Percentiles rank a stretch among this genome's conserved stretches.
Evolutionary conservation across 2,329 filamentous ascomycete species (phyloP).

Genomic region (Fusarium robinianum): DNA sequence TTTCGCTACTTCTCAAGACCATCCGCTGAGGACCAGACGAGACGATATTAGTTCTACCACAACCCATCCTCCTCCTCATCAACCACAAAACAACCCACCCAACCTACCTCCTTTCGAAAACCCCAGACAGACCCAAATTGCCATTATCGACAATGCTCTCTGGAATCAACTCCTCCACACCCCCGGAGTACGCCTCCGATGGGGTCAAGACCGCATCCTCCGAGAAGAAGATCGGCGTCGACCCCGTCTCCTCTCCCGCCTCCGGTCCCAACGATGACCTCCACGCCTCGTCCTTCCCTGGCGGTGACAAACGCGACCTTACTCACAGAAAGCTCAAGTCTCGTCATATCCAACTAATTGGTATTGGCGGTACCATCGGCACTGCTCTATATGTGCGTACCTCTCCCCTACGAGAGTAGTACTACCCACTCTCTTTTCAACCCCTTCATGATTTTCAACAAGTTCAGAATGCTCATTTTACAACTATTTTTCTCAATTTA

Average conservation of each 20-base stretch:
- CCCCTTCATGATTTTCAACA: slow-evolving; percentile 1
- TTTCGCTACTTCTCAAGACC: slow-evolving; percentile 35
- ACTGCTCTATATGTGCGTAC: slow-evolving; percentile 59
- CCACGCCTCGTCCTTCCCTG: background rate
- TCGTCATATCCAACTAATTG: slow-evolving; percentile 63
- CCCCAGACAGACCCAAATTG: too few species aligned
- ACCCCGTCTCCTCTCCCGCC: background rate
- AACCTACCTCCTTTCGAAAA: too few species aligned
- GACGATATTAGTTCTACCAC: background rate
- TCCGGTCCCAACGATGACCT: background rate
- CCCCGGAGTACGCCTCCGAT: slow-evolving; percentile 32
- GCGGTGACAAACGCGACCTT: slow-evolving; percentile 11
- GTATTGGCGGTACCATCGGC: slow-evolving; percentile 67
- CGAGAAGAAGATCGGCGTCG: slow-evolving; percentile 7
- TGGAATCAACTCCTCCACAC: slow-evolving; percentile 25
- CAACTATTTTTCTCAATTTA: slow-evolving; percentile 34
- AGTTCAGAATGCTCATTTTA: slow-evolving; percentile 19
- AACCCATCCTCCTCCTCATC: background rate
- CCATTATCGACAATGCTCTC: slow-evolving; percentile 29
- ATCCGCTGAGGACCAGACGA: slow-evolving; percentile 23
- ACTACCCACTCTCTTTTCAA: background rate
- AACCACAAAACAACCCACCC: background rate
- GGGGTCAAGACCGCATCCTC: slow-evolving; percentile 27
- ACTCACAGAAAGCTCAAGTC: slow-evolving; percentile 60
- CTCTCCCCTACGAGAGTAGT: background rate